These are phyloP conservation scores for Phialophora expanda DNA, from an alignment of 2,329 filamentous ascomycete species.

Conservation along the genomic window DNA sequence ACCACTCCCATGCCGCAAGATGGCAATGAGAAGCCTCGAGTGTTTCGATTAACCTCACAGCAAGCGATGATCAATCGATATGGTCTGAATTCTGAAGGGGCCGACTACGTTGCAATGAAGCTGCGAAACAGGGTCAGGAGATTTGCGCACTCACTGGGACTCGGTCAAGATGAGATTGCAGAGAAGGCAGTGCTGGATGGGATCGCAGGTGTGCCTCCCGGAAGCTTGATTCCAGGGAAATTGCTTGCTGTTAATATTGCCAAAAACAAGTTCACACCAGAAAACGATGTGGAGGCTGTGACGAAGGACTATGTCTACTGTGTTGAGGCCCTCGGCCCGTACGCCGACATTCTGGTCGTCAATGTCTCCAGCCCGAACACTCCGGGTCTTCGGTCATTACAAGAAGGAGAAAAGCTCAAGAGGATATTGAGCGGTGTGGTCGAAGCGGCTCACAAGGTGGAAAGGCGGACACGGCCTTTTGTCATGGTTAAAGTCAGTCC, in stretches of 20 bases:
- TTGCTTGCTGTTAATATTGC: constrained; percentile 90
- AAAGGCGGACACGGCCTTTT: constrained; percentile 73
- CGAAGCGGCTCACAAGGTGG: constrained; percentile 70
- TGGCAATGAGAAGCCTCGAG: constrained; percentile 84
- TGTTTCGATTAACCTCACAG: constrained; percentile 83
- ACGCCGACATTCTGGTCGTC: constrained; percentile 95
- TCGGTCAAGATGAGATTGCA: constrained; percentile 65
- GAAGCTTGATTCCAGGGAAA: constrained; percentile 76
- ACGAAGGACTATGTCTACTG: constrained; percentile 84
- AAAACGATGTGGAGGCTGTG: constrained; percentile 81
- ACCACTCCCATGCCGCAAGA: constrained; percentile 84
- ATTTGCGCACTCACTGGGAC: constrained; percentile 73
- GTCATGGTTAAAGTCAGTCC: constrained; percentile 99
- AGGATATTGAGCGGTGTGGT: constrained; percentile 82
- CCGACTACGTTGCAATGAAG: constrained; percentile 80
- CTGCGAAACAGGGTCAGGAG: constrained; percentile 77
- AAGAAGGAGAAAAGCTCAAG: constrained; percentile 82
- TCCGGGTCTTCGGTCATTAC: constrained; percentile 83
- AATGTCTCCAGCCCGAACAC: constrained; percentile 98
- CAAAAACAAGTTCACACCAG: constrained; percentile 93
- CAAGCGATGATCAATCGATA: constrained; percentile 94
- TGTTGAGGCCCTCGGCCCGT: constrained; percentile 78
- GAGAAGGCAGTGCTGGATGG: constrained; percentile 79
- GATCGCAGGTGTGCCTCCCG: constrained; percentile 75
- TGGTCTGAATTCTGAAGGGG: constrained; percentile 89